Base-by-base conservation (phyloP, 495 filamentous ascomycete genomes). In the Penicillium steckii region DNA sequence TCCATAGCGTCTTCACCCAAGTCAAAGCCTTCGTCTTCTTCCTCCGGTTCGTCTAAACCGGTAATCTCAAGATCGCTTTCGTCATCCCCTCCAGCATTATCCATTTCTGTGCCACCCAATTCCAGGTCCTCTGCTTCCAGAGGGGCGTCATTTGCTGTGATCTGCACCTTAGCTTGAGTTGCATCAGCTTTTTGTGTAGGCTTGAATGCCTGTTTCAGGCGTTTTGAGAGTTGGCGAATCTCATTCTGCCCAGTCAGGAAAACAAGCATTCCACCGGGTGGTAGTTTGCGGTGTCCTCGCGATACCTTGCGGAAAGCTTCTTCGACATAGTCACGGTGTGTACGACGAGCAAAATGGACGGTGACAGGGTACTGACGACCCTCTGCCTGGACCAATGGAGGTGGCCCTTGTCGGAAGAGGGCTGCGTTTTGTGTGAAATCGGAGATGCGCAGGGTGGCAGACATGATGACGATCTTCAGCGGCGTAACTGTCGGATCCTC, bases 381-480 rank as follows among this genome's bases (percentile, higher is more conserved):
- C 67, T 99, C 95, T 0, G 89, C 88, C 63, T 97, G 84, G 6
- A 97, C 74, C 18, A 97, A 76, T 8, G 91, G 91, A 0, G 94
- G 95, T 3, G 87, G 80, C 3, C 73, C 76, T n/a, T 72, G 75
- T 3, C 84, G 76, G 67, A 97, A 99, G 0, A 99, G 77, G 21
- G 76, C 81, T 19, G 78, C 67, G 56, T 99, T 99, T 51, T 90
- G 79, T 3, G 87, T 88, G 59, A 99, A 93, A 60, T 97, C 93
- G 6, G 91, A 87, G 24, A 96, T 87, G 46, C 90, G 77, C 8
- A 97, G 77, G 1, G 95, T 99, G 18, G 95, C 95, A 41, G 92
- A 97, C 95, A 99, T 99, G 68, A 99, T 95, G 50, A 99, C 83
- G 5, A 99, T 78, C 70, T 97, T 99, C 58, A 99, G 59, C 5